Percentiles rank a stretch among this genome's conserved stretches.
Conservation (phyloP, 106 monocot genomes). For the Chionographis japonica region DNA sequence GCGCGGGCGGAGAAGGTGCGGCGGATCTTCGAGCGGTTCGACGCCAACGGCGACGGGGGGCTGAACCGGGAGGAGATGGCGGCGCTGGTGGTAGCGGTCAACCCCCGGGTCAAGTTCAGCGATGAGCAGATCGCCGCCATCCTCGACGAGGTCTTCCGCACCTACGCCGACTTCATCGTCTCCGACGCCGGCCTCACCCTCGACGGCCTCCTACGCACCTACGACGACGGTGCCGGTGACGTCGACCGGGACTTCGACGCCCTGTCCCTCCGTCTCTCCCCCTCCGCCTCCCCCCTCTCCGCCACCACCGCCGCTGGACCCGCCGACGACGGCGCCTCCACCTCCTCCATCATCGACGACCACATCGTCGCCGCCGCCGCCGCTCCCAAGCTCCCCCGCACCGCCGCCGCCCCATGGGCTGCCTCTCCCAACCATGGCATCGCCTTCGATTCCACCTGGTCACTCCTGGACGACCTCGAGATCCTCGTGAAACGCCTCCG, state of each 20-base stretch:
- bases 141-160: conserved; percentile 91
- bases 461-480: conserved; percentile 76
- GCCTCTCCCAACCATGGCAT: conserved; percentile 51
- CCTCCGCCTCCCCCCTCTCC: conserved; percentile 2
- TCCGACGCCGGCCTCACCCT: conserved; percentile 37
- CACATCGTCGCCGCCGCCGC: conserved; percentile 10
- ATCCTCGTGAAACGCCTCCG: conserved; percentile 68
- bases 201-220: conserved; percentile 51
- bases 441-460: conserved; percentile 63
- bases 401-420: conserved; percentile 36
- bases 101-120: conserved; percentile 82
- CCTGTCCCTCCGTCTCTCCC: conserved; percentile 14
- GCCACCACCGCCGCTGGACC: conserved; percentile 2
- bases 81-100: conserved; percentile 77
- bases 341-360: neutral
- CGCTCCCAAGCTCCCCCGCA: neutral
- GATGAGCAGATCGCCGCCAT: conserved; percentile 78
- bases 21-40: conserved; percentile 77
- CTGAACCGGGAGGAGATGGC: conserved; percentile 88
- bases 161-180: conserved; percentile 53
- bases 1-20: conserved; percentile 64
- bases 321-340: neutral
- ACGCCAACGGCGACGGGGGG: conserved; percentile 70
- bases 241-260: conserved; percentile 67
- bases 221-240: conserved; percentile 78